Evolutionary conservation across 208 protist species (phyloP).

Genomic region (Leishmania aethiopica): DNA sequence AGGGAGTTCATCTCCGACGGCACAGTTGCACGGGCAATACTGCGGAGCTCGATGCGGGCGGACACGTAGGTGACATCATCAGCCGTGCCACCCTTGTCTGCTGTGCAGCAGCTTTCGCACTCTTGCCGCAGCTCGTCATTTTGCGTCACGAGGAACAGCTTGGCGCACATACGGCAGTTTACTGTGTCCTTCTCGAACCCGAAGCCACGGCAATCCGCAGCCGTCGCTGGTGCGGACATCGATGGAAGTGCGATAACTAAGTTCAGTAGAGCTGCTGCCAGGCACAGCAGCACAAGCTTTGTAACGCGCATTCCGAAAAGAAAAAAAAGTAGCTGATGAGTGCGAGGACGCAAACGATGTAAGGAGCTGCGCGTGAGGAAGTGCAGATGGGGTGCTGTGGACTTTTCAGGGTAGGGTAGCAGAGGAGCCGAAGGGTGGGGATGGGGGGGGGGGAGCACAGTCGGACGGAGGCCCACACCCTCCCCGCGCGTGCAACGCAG

Average conservation of each 20-base stretch:
- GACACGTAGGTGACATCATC: slow-evolving; percentile 4
- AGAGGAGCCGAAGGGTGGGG: not conserved
- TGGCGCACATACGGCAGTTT: slow-evolving; percentile 40
- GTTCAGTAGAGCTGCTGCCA: not conserved
- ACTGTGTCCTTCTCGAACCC: slow-evolving; percentile 44
- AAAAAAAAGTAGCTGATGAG: not conserved
- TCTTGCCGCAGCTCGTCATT: slow-evolving; percentile 42
- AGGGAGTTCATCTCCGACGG: not conserved
- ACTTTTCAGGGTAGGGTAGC: not conserved
- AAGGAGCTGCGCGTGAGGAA: not conserved
- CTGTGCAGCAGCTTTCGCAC: slow-evolving; percentile 57
- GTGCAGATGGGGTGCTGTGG: not conserved
- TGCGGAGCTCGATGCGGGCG: slow-evolving; percentile 14
- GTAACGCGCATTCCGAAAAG: not conserved
- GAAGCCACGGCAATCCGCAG: slow-evolving; percentile 42
- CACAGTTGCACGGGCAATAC: not conserved
- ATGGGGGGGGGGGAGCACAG: no score
- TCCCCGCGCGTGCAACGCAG: not conserved
- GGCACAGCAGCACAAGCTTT: not conserved
- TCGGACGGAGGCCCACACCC: not conserved
- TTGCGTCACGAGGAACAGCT: slow-evolving; percentile 46
- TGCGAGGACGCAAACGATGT: not conserved
- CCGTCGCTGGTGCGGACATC: not conserved
- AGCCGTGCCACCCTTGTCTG: not conserved
- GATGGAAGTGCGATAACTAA: not conserved